phyloP scores from a whole-genome alignment of 164 flowering plant species.

The Stephania japonica region DNA sequence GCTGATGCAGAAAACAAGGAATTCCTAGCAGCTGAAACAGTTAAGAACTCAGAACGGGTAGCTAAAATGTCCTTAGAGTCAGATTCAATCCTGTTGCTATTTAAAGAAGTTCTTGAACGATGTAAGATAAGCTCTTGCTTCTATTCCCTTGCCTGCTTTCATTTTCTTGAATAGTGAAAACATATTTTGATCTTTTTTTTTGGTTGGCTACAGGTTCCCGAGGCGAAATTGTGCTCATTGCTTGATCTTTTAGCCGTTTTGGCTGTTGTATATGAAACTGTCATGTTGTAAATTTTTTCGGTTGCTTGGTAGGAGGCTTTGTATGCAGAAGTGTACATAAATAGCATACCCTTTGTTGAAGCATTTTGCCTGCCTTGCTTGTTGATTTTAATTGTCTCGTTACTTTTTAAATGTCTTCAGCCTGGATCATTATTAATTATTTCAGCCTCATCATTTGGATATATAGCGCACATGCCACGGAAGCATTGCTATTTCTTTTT shows the following conservation, averaged over 20 bases:
- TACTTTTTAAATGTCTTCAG: neutral
- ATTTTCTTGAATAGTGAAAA: neutral
- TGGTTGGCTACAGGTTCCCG: conserved; percentile 24
- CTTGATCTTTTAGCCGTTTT: conserved; percentile 8
- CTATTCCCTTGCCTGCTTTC: neutral
- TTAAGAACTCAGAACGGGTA: conserved; percentile 63
- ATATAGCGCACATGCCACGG: too few relatives aligned
- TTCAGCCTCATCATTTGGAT: neutral
- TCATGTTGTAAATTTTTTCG: neutral
- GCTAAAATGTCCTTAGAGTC: conserved; percentile 62
- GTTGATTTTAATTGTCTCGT: neutral
- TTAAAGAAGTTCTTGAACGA: conserved; percentile 46
- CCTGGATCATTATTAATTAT: neutral
- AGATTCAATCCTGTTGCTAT: conserved; percentile 44
- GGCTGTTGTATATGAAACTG: conserved; percentile 7
- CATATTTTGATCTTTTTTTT: neutral
- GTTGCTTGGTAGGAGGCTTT: neutral
- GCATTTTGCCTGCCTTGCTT: neutral
- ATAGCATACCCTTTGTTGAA: neutral
- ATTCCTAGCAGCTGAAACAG: conserved; percentile 69
- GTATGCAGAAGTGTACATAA: neutral
- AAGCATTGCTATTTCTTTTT: too few relatives aligned
- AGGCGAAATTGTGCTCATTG: conserved; percentile 36
- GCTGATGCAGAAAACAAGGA: conserved; percentile 80
- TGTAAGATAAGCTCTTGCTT: conserved; percentile 33